Base-by-base conservation (phyloP, 805 yeast species). In the Kluyveromyces aestuarii region DNA sequence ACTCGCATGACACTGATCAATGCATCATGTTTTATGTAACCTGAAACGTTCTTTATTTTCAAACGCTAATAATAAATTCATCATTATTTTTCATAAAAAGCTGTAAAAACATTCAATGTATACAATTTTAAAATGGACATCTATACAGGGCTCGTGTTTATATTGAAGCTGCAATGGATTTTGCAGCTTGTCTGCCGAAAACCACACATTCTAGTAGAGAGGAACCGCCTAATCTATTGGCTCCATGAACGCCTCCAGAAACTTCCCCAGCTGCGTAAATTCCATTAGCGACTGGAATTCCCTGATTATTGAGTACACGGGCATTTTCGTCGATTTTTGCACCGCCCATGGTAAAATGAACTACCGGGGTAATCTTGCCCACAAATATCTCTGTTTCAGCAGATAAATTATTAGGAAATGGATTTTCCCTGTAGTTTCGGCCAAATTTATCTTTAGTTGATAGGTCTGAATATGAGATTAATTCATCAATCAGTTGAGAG, bases 341-440 rank as follows among this genome's bases (percentile, higher is more conserved):
- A 44, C 88, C 87, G 19, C 88, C 87, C 72, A 75, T 81, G 8
- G 86, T 78, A 62, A 79, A 81, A 61, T 81, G 87, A 37, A 81
- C 73, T 6, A 79, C 82, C 8, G 84, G 84, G 0, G 84, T 80
- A 5, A 77, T 69, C 45, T 75, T 69, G 5, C 81, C 83, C 48
- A 71, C 72, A 57, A 67, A 77, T 6, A 76, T 51, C 2, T 51
- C 51, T 0, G 73, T 60, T 8, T 58, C 55, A 2, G 50, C 46
- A 2, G 60, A 51, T 6, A 69, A 47, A 5, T 50, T 46, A 11
- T 42, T 50, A 2, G 64, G 60, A 52, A 71, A 71, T 6, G 56
- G 48, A 44, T 69, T 72, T 4, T 60, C 55, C 35, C 62, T 66
- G 42, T 60, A 57, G 8, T 54, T 45, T 49, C 81, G 69, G 0